These are phyloP conservation scores for Sarcodon sp. DNA, from an alignment of 768 basidiomycete species.

Conservation along the genomic window DNA sequence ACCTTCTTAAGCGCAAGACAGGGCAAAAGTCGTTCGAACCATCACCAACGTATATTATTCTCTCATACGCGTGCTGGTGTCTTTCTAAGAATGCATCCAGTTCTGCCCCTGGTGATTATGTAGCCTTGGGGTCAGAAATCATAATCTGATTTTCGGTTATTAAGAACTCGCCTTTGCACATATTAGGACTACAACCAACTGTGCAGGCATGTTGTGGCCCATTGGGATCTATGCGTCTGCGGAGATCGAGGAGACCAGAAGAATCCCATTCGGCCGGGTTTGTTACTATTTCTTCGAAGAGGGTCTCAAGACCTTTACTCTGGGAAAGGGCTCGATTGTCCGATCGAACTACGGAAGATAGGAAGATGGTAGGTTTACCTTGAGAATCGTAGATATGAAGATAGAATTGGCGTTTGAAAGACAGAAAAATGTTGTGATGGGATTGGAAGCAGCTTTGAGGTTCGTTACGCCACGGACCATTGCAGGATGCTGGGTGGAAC, in stretches of 20 bases:
- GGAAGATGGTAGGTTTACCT: constrained; percentile 29
- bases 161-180: constrained; percentile 79
- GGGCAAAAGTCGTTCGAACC: constrained; percentile 96
- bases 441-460: constrained; percentile 53
- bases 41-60: constrained; percentile 86
- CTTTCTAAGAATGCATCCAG: constrained; percentile 68
- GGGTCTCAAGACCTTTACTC: constrained; percentile 59
- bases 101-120: constrained; percentile 59
- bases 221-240: constrained; percentile 60
- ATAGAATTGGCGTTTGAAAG: constrained; percentile 91
- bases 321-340: constrained; percentile 16
- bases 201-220: constrained; percentile 75
- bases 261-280: constrained; percentile 82
- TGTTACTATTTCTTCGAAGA: constrained; percentile 81
- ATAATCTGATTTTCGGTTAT: not conserved
- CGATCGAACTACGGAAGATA: not conserved
- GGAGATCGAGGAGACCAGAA: constrained; percentile 60
- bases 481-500: constrained; percentile 70
- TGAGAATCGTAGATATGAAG: constrained; percentile 82
- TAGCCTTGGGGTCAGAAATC: not conserved
- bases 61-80: constrained; percentile 51
- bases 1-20: constrained; percentile 68
- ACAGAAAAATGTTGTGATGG: constrained; percentile 71
- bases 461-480: constrained; percentile 84
- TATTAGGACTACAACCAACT: constrained; percentile 88